Evolutionary conservation across 2,329 filamentous ascomycete species (phyloP), one percentile per base, ranked within the genome.

Genomic region (Xylariaceae sp.): DNA sequence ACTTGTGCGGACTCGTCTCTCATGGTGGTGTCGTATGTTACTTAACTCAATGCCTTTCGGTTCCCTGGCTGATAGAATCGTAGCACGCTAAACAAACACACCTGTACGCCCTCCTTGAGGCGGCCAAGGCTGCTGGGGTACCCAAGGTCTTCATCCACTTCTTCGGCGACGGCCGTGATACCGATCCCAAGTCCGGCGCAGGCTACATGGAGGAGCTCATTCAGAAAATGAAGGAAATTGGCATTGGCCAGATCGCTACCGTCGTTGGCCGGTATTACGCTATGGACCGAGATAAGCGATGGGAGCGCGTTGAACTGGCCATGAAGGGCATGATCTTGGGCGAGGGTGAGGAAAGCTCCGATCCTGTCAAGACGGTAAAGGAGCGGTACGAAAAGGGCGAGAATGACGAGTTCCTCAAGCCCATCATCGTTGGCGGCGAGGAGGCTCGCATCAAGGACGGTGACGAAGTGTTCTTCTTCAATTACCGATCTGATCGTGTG

Each of bases 231-330:
- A 86, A 94, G 76, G 91, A 97, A 73, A 83, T 96, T 62, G 92
- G 91, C 37, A 76, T 88, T 60, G 94, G 93, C 63, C 83, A 97
- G 75, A 84, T 99, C 61, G 93, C 91, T 26, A 97, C 94, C 30
- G 84, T 97, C 41, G 93, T 97, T 56, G 94, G 94, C 56, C 87
- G 93, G 65, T 99, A 97, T 86, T 99, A 90, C 75, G 91, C 92
- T 75, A 99, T 99, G 94, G 94, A 99, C 80, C 92, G 94, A 65
- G 94, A 99, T 75, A 97, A 97, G 91, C 86, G 94, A 73, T 99
- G 94, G 94, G 94, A 99, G 71, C 85, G 94, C 71, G 81, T 96
- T 63, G 91, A 97, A 79, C 68, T 96, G 64, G 94, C 89, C 64
- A 79, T 99, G 72, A 93, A 94, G 77, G 94, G 91, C 55, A 72